Percentiles rank a stretch among this genome's conserved stretches.
These are phyloP conservation scores for Anisodus acutangulus DNA, from an alignment of 257 asterid genomes.

Conservation along the genomic window DNA sequence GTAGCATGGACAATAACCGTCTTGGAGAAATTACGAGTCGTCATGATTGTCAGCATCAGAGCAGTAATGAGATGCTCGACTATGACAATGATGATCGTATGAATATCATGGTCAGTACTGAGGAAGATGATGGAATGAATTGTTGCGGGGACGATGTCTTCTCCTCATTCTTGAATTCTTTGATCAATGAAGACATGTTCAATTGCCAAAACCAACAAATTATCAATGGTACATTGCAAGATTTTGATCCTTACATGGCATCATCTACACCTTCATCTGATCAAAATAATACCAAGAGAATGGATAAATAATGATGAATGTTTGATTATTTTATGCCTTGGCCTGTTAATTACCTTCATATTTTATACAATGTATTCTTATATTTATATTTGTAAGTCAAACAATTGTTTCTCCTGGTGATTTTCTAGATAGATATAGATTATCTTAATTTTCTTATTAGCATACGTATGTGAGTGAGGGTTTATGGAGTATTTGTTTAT, in stretches of 20 bases:
- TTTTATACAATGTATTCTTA: not conserved
- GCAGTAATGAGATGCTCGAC: not conserved
- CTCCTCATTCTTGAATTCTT: conserved; percentile 64
- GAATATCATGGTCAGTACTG: conserved; percentile 12
- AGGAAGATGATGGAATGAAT: conserved; percentile 35
- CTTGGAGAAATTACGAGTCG: not conserved
- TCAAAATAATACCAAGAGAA: conserved; percentile 23
- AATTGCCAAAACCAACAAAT: conserved; percentile 28
- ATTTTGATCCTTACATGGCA: conserved; percentile 29
- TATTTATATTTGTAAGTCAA: not conserved
- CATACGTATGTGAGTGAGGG: not conserved
- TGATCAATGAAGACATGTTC: conserved; percentile 66
- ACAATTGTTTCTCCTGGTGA: not conserved
- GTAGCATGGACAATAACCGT: not conserved
- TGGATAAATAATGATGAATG: conserved; percentile 6
- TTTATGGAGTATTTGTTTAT: not conserved
- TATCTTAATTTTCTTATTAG: not conserved
- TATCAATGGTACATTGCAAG: not conserved
- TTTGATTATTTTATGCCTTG: not conserved
- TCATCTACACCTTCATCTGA: not conserved
- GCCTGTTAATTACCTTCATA: not conserved
- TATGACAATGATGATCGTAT: not conserved
- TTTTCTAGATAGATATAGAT: not conserved
- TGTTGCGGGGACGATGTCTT: conserved; percentile 53
- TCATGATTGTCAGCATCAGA: not conserved